Conservation (phyloP, 768 basidiomycete species). For the Suillus subluteus region DNA sequence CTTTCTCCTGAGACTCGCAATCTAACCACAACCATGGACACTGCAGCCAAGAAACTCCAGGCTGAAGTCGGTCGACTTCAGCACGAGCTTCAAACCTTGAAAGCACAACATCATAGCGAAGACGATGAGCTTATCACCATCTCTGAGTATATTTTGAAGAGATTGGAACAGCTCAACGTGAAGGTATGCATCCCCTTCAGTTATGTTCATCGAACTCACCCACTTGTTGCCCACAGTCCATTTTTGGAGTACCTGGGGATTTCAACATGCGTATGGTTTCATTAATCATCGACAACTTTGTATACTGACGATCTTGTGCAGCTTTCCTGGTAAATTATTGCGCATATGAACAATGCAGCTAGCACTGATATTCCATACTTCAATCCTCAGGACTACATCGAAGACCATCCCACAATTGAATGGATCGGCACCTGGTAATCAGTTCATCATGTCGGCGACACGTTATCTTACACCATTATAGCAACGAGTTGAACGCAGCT, state of each 20-base stretch:
- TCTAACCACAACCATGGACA: conserved; percentile 19
- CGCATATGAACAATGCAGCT: neutral
- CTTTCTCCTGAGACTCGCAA: neutral
- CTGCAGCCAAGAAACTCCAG: conserved; percentile 34
- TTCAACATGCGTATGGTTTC: conserved; percentile 64
- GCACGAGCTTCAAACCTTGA: conserved; percentile 47
- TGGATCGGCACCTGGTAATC: conserved; percentile 88
- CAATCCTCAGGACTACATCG: conserved; percentile 69
- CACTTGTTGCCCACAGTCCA: conserved; percentile 46
- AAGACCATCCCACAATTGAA: conserved; percentile 73
- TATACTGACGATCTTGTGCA: conserved; percentile 15
- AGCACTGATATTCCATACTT: neutral
- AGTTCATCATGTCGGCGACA: neutral
- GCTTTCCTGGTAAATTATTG: conserved; percentile 31
- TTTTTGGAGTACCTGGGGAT: conserved; percentile 90
- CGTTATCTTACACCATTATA: conserved; percentile 29
- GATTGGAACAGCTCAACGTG: conserved; percentile 67
- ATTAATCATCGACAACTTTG: neutral
- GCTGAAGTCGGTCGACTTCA: conserved; percentile 51
- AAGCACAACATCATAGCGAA: conserved; percentile 21
- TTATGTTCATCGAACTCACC: neutral
- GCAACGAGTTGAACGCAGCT: conserved; percentile 84
- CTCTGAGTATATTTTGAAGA: conserved; percentile 62
- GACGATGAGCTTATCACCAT: conserved; percentile 51
- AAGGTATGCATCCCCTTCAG: conserved; percentile 42